These are phyloP conservation scores for Fusarium neocosmosporiellum DNA, from an alignment of 2,329 filamentous ascomycete genomes.

Conservation along the genomic window DNA sequence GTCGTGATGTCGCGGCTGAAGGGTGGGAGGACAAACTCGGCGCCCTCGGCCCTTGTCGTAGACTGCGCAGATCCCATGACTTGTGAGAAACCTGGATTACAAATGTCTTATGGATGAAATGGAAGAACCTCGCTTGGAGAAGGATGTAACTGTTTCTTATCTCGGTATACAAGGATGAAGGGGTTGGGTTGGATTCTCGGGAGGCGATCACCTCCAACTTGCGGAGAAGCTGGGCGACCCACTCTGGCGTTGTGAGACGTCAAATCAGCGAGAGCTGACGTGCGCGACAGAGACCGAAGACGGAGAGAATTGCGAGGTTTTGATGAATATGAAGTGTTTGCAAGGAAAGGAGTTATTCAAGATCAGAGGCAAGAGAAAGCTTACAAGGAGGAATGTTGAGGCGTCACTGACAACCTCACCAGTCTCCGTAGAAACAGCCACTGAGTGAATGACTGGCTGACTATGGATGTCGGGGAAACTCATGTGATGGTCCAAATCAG, in stretches of 20 bases:
- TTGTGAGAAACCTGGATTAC: background rate
- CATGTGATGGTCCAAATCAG: slow-evolving; percentile 16
- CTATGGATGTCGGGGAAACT: background rate
- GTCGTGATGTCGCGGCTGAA: slow-evolving; percentile 62
- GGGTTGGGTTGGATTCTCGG: slow-evolving; percentile 5
- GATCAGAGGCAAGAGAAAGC: background rate
- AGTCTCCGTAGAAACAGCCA: slow-evolving; percentile 18
- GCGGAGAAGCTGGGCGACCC: slow-evolving; percentile 34
- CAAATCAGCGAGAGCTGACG: slow-evolving; percentile 36
- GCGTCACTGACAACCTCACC: background rate
- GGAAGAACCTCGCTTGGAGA: background rate
- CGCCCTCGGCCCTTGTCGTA: slow-evolving; percentile 6
- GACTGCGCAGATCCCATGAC: slow-evolving; percentile 26
- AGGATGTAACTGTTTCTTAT: background rate
- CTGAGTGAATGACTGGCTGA: background rate
- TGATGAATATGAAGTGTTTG: background rate
- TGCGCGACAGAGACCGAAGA: slow-evolving; percentile 23
- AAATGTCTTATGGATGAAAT: background rate
- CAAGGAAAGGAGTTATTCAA: background rate
- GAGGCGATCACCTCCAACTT: slow-evolving; percentile 29
- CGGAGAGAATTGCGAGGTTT: slow-evolving; percentile 1
- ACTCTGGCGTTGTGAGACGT: slow-evolving; percentile 28
- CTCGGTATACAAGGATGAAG: background rate
- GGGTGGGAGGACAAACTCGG: slow-evolving; percentile 39
- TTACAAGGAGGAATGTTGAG: background rate